phyloP scores from a whole-genome alignment of 176 grass and related monocot species.

The Coix lacrymajobi region DNA sequence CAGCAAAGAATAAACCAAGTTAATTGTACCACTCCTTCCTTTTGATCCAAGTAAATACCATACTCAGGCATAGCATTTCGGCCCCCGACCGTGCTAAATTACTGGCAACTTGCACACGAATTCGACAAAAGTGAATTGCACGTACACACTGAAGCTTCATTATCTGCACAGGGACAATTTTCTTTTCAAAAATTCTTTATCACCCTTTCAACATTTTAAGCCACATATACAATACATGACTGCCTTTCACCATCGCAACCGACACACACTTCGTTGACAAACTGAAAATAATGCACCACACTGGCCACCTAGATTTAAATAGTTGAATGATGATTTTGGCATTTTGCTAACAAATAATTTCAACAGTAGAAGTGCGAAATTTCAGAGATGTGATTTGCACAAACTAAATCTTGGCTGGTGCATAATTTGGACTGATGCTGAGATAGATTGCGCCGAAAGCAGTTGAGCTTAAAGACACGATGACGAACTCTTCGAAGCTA shows the following conservation, averaged over 20 bases:
- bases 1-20: constrained; percentile 9
- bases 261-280: constrained; percentile 12
- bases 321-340: background rate
- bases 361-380: background rate
- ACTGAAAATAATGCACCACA: background rate
- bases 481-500: background rate
- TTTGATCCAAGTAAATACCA: background rate
- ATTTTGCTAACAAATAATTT: background rate
- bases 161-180: background rate
- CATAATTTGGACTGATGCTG: background rate
- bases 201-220: background rate
- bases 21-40: background rate
- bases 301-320: background rate
- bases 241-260: background rate
- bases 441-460: background rate
- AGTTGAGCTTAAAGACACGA: background rate
- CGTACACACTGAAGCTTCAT: background rate
- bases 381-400: background rate
- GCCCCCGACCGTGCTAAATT: background rate
- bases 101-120: background rate
- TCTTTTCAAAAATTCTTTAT: background rate
- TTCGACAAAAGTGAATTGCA: background rate
- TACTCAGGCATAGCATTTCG: background rate
- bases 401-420: background rate
- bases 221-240: background rate